Evolutionary conservation across 2,329 filamentous ascomycete species (phyloP).

Genomic region (Ascomycota sp.): DNA sequence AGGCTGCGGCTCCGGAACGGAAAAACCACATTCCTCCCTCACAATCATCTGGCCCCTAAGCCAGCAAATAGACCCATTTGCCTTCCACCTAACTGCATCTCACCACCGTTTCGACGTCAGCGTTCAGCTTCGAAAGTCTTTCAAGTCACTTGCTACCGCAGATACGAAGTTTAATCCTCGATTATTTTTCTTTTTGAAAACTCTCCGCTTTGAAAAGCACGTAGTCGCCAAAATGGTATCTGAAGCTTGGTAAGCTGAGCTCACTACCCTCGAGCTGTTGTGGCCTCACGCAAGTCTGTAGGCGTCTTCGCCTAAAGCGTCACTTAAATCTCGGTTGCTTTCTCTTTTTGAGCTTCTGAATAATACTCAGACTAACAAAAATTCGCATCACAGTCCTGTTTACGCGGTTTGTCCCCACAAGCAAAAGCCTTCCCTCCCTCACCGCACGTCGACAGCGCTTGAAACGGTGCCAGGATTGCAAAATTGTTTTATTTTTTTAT

Average conservation of each 20-base stretch:
- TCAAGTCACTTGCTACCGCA: too few relatives aligned
- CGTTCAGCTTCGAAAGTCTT: too few relatives aligned
- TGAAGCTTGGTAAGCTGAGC: conserved; percentile 57
- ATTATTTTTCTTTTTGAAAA: background rate
- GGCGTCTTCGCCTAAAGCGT: conserved; percentile 5
- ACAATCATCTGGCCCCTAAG: too few relatives aligned
- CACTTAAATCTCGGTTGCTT: conserved; percentile 3
- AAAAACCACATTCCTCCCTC: too few relatives aligned
- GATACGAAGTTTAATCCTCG: too few relatives aligned
- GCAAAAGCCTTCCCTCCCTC: too few relatives aligned
- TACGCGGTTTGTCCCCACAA: conserved; percentile 70
- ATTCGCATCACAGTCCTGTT: conserved; percentile 49
- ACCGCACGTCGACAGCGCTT: too few relatives aligned
- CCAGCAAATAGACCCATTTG: too few relatives aligned
- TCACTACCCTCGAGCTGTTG: conserved; percentile 6
- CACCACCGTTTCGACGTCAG: too few relatives aligned
- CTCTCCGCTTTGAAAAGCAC: conserved; percentile 5
- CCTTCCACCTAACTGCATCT: too few relatives aligned
- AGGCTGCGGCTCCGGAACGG: too few relatives aligned
- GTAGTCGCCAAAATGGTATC: conserved; percentile 44
- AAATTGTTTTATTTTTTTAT: conserved; percentile 3
- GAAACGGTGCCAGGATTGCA: too few relatives aligned
- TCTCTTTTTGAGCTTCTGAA: background rate
- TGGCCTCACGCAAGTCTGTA: conserved; percentile 3
- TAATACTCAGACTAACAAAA: background rate